Evolutionary conservation across 257 asterid species (phyloP), one percentile per base, ranked within the genome.

Genomic region (Craterostigma plantagineum): DNA sequence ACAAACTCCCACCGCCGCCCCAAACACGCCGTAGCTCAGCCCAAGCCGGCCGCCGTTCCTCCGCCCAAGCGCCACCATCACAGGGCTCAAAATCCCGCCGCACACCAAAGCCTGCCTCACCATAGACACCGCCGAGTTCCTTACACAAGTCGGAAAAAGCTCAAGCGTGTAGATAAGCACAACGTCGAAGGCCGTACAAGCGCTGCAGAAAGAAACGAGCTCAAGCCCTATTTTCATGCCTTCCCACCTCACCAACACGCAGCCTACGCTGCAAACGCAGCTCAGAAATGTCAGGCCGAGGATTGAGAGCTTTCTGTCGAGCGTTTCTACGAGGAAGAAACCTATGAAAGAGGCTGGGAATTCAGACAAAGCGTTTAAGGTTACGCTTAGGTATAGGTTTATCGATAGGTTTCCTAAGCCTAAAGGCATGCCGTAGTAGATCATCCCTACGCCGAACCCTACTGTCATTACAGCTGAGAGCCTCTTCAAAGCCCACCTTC

Each of bases 391-490:
- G 42, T 73, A 73, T 7, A 69, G 57, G 45, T 63, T 45, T 5
- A 63, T 49, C 12, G 60, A 60, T 39, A 73, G 50, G 57, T 50
- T 60, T 1, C 69, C 66, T 9, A 69, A 56, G 13, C 67, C 69
- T 16, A 65, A 43, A 16, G 82, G 77, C 53, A 62, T 60, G 23
- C 78, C 82, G 45, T 7, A 27, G 58, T 73, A 73, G 14, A 49
- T 14, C 46, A 60, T 16, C 16, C 78, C 75, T 18, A 57, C 34
- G 40, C 78, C 77, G 55, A 69, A 66, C 10, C 61, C 61, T 4
- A 35, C 62, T 3, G 17, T 43, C 33, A 27, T 18, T 11, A 36
- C 34, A 0, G 9, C 33, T 0, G 9, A 4, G 2, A 56, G 30
- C 11, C 62, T 49, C 45, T 11, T 17, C 0, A 33, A 18, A 23